Evolutionary conservation across 768 basidiomycete genomes (phyloP).

Genomic region (Kwoniella pini): DNA sequence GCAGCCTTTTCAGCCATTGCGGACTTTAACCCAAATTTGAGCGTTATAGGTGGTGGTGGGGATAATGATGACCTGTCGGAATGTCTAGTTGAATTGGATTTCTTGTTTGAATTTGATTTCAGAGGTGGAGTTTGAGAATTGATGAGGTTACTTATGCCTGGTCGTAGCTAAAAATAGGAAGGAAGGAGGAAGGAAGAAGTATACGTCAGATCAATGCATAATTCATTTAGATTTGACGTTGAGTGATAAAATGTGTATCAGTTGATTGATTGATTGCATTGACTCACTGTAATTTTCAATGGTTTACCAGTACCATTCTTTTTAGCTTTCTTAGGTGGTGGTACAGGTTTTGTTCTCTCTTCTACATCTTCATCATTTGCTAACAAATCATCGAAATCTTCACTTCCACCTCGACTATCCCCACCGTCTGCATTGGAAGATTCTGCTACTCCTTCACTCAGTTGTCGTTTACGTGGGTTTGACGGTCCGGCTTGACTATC

Average conservation of each 20-base stretch:
- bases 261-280: background rate
- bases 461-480: background rate
- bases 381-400: background rate
- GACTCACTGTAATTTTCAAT: constrained; percentile 24
- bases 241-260: background rate
- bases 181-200: background rate
- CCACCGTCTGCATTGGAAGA: constrained; percentile 4
- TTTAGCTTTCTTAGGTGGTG: constrained; percentile 10
- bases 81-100: background rate
- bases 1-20: constrained; percentile 25
- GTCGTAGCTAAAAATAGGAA: constrained; percentile 28
- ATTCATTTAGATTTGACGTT: background rate
- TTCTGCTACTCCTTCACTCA: background rate
- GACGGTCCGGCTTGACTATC: constrained; percentile 1
- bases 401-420: constrained; percentile 4
- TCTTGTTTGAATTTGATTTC: constrained; percentile 3
- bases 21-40: constrained; percentile 36
- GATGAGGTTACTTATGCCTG: constrained; percentile 29
- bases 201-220: background rate
- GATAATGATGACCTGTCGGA: constrained; percentile 44
- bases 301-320: constrained; percentile 13
- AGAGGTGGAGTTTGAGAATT: constrained; percentile 8
- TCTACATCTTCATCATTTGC: constrained; percentile 4
- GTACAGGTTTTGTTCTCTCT: background rate
- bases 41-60: constrained; percentile 47